A percentile compares a stretch with the other conserved stretches of the same genome.
phyloP scores from a whole-genome alignment of 1,139 yeast species.

The Blastobotrys raffinosifermentans region DNA sequence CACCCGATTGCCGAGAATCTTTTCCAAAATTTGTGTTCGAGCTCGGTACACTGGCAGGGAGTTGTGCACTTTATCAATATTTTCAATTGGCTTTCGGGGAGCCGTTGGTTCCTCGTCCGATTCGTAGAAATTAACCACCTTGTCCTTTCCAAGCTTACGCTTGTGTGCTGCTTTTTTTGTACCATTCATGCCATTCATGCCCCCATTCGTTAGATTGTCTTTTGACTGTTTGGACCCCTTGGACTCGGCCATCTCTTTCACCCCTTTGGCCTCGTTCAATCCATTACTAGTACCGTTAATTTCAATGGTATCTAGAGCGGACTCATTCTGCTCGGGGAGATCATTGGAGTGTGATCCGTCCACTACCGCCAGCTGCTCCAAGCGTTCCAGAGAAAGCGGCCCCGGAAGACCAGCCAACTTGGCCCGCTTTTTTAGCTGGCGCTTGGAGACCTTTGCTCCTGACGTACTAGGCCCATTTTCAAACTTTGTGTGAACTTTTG shows the following conservation, averaged over 20 bases:
- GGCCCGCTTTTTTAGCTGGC: slow-evolving; percentile 2
- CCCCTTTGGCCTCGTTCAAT: too few relatives aligned
- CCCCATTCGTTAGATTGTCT: too few relatives aligned
- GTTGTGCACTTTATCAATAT: slow-evolving; percentile 43
- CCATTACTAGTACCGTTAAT: too few relatives aligned
- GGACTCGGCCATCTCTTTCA: too few relatives aligned
- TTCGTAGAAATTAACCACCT: slow-evolving; percentile 21
- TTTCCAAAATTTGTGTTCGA: slow-evolving; percentile 53
- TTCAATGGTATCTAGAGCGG: too few relatives aligned
- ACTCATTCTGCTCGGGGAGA: too few relatives aligned
- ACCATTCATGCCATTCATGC: too few relatives aligned
- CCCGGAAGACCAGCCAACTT: slow-evolving; percentile 11
- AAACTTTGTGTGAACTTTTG: slow-evolving; percentile 1
- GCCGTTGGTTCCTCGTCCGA: slow-evolving; percentile 37
- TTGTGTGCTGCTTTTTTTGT: too few relatives aligned
- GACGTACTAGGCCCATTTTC: not conserved
- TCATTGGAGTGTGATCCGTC: too few relatives aligned
- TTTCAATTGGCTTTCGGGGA: too few relatives aligned
- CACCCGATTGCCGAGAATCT: slow-evolving; percentile 54
- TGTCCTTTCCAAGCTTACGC: slow-evolving; percentile 10
- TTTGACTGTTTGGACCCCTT: too few relatives aligned
- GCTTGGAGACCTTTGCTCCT: slow-evolving; percentile 2
- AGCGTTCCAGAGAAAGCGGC: slow-evolving; percentile 17
- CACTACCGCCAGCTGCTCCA: slow-evolving; percentile 12
- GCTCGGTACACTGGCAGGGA: slow-evolving; percentile 74